Evolutionary conservation across 805 yeast genomes (phyloP), one percentile per base, ranked within the genome.

Genomic region (Blastobotrys mokoenaii): DNA sequence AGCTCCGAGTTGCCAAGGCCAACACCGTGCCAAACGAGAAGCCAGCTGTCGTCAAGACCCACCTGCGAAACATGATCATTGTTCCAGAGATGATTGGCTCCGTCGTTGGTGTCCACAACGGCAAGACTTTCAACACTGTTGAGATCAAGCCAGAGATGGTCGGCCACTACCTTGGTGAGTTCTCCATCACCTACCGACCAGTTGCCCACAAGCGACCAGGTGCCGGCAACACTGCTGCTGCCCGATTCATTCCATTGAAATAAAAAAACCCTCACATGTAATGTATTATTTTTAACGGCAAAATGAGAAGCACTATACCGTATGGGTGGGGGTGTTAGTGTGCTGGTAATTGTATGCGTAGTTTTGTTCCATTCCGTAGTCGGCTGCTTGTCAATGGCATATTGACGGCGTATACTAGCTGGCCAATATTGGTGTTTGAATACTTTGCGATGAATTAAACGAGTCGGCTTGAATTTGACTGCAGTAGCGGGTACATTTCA

Each of bases 31-130:
- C 78, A 66, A 84, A 84, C 70, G 97, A 93, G 77, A 93, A 90
- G 82, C 99, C 99, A 72, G 82, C 90, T 62, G 75, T 79, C 59
- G 97, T 93, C 76, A 93, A 90, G 84, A 93, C 99, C 63, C 99
- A 93, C 77, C 85, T 93, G 73, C 90, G 98, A 84, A 89, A 89
- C 84, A 87, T 89, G 96, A 74, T 93, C 71, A 71, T 93, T 68
- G 93, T 93, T 61, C 99, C 99, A 76, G 99, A 93, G 82, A 93
- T 93, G 98, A 88, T 93, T 66, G 98, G 98, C 71, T 87, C 97
- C 54, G 94, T 90, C 61, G 82, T 93, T 64, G 97, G 97, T 77
- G 84, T 93, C 65, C 93, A 93, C 96, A 93, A 93, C 82, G 99
- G 99, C 79, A 93, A 93, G 80, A 86, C 79, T 64, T 93, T 93